These are phyloP conservation scores for Grosmannia clavigera DNA, from an alignment of 2,329 filamentous ascomycete species.

Conservation along the genomic window DNA sequence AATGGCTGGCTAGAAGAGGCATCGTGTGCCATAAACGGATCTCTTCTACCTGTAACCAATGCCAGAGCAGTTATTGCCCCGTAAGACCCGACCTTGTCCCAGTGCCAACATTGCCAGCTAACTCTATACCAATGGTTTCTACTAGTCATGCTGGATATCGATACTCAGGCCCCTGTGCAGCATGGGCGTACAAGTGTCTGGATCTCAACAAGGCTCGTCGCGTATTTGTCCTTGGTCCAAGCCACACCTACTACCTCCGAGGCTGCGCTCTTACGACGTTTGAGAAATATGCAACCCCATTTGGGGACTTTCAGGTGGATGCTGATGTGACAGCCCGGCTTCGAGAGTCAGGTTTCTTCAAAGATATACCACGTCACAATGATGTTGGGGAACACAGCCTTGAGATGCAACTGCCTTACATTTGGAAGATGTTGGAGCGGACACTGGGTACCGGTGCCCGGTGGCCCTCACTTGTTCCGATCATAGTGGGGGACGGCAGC, in stretches of 20 bases:
- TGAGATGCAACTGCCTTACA: constrained; percentile 93
- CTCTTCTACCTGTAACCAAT: constrained; percentile 52
- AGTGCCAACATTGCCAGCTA: neutral
- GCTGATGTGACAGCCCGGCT: constrained; percentile 38
- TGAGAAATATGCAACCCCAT: constrained; percentile 57
- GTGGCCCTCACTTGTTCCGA: constrained; percentile 68
- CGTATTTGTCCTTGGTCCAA: constrained; percentile 85
- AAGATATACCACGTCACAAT: constrained; percentile 48
- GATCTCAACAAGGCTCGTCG: constrained; percentile 74
- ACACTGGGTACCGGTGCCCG: constrained; percentile 27
- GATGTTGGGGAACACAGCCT: constrained; percentile 85
- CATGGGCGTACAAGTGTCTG: constrained; percentile 85
- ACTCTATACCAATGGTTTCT: neutral
- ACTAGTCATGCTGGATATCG: constrained; percentile 81
- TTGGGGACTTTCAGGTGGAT: constrained; percentile 60
- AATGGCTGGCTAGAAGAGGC: constrained; percentile 64
- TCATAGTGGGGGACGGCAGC: constrained; percentile 70
- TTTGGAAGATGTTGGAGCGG: constrained; percentile 60
- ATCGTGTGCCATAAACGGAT: constrained; percentile 48
- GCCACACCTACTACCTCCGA: constrained; percentile 71
- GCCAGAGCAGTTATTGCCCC: constrained; percentile 85
- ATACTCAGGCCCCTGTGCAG: constrained; percentile 84
- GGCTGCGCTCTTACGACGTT: constrained; percentile 68
- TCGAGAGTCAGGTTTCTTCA: constrained; percentile 39
- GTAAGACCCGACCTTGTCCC: constrained; percentile 39